phyloP scores from a whole-genome alignment of 1,139 yeast species.

The Saccharomyces pastorianus region DNA sequence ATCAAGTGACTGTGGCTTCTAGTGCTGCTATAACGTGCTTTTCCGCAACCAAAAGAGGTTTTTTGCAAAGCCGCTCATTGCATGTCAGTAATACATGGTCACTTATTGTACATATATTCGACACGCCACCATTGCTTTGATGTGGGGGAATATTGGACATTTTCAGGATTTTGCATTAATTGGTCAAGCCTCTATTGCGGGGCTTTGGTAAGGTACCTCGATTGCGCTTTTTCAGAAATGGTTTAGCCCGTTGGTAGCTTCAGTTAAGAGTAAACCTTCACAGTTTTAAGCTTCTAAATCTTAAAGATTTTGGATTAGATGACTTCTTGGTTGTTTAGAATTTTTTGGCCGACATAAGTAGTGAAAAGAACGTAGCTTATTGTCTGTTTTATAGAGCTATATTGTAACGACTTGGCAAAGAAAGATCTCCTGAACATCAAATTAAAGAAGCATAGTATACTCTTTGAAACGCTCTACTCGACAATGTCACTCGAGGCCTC shows the following conservation, averaged over 20 bases:
- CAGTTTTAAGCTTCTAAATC: background rate
- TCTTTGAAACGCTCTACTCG: background rate
- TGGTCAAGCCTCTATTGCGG: background rate
- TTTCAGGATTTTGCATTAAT: background rate
- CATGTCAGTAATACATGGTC: background rate
- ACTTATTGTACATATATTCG: background rate
- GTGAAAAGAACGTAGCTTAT: background rate
- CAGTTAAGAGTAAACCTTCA: background rate
- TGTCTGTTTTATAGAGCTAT: background rate
- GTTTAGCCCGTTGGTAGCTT: background rate
- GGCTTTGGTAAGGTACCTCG: background rate
- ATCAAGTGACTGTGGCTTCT: background rate
- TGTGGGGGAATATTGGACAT: background rate
- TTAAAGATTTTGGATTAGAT: no score
- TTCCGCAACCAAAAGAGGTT: background rate
- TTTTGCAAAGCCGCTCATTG: background rate
- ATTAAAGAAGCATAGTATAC: background rate
- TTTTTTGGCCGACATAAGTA: background rate
- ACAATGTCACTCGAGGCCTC: background rate
- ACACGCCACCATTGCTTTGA: background rate
- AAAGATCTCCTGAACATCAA: background rate
- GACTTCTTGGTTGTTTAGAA: background rate
- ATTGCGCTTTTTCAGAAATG: no score
- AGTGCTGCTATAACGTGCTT: background rate
- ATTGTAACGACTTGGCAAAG: background rate